Evolutionary conservation across 2,329 filamentous ascomycete genomes (phyloP), one percentile per base, ranked within the genome.

Genomic region (Moelleriella libera): DNA sequence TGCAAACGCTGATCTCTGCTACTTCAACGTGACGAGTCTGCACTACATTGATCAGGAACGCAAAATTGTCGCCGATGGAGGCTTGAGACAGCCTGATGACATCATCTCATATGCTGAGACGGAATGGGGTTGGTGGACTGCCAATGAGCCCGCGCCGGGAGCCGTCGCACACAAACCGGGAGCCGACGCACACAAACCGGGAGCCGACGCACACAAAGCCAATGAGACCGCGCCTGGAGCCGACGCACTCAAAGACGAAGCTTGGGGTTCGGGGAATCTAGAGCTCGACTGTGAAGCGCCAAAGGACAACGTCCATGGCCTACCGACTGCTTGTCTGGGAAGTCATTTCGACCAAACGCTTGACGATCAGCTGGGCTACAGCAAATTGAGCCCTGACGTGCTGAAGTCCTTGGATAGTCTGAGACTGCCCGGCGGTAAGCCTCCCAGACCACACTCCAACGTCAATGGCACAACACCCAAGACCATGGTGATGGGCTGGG

Each of bases 321-420:
- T 59, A 3, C 54, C 56, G 1, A 57, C 53, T 2, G 60, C 61
- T 12, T 57, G 57, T 48, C 45, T 54, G 12, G 58, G 57, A 10
- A 47, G 49, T 6, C 49, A 52, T 30, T 62, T 62, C 43, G 60
- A 62, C 48, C 42, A 51, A n/a, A 51, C 55, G 21, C 57, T 63
- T 6, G 60, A 63, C 44, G 47, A 51, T 10, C 43, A 46, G 5
- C 54, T 58, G 10, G 60, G 59, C 8, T 57, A 45, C 39, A 39
- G 11, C 5, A 21, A 11, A 1, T 9, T 48, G 37, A 30, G 30
- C 30, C n/a, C 30, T 10, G n/a, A 37, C 3, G 30, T 12, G 30
- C 10, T 11, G 14, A 21, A 29, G 12, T 37, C 12, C 32, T 37
- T 37, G 32, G 32, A 37, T 37, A 12, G 32, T 8, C 32, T 37